A percentile compares a stretch with the other conserved stretches of the same genome.
Evolutionary conservation across 441 rosid species (phyloP).

Genomic region (Adansonia madagascariensis): DNA sequence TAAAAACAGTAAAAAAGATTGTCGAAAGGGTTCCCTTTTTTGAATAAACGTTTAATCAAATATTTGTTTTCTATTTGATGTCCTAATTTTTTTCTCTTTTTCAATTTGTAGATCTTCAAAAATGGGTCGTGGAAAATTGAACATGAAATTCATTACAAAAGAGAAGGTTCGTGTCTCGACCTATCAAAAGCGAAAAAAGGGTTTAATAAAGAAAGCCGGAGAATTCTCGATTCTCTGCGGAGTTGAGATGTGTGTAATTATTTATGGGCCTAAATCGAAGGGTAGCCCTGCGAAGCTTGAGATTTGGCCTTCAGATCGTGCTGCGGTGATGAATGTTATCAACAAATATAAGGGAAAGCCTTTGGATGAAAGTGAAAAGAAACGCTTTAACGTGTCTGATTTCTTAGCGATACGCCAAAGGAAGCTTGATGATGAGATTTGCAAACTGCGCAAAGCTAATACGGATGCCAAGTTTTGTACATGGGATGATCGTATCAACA

Average conservation of each 20-base stretch:
- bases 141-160: not conserved
- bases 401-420: not conserved
- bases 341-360: not conserved
- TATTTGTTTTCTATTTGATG: not conserved
- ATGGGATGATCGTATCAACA: slow-evolving; percentile 17
- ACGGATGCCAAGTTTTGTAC: not conserved
- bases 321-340: not conserved
- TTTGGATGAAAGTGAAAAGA: not conserved
- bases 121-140: slow-evolving; percentile 25
- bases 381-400: not conserved
- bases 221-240: slow-evolving; percentile 17
- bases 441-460: not conserved
- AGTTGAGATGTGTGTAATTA: not conserved
- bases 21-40: too few species aligned
- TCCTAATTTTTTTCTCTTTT: not conserved
- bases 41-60: too few species aligned
- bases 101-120: not conserved
- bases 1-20: too few species aligned
- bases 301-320: slow-evolving; percentile 16
- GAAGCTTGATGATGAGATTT: not conserved
- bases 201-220: not conserved
- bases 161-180: slow-evolving; percentile 14
- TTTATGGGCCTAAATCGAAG: not conserved
- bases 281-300: not conserved
- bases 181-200: not conserved